Conservation (phyloP, 2,329 filamentous ascomycete species). For the Atkinsonella hypoxylon region DNA sequence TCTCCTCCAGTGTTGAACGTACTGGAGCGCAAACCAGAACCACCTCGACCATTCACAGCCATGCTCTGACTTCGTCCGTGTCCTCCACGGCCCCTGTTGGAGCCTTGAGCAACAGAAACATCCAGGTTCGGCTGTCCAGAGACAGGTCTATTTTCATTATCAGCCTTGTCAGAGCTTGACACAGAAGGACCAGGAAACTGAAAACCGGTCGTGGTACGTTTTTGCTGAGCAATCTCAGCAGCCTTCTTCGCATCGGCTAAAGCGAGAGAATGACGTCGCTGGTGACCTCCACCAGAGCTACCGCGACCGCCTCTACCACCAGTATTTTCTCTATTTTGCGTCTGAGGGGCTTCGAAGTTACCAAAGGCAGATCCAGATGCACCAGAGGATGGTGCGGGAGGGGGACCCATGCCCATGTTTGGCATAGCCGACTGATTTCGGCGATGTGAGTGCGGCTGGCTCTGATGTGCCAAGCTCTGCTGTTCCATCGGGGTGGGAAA, state of each 20-base stretch:
- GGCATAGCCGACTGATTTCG: conserved; percentile 96
- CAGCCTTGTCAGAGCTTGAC: conserved; percentile 48
- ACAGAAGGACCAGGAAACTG: conserved; percentile 78
- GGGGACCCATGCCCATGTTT: conserved; percentile 78
- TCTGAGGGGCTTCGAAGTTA: conserved; percentile 55
- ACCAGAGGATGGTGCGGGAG: conserved; percentile 85
- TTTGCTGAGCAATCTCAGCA: conserved; percentile 91
- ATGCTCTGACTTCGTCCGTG: conserved; percentile 84
- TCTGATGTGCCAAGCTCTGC: conserved; percentile 65
- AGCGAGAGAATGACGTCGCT: conserved; percentile 87
- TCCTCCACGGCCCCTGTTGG: conserved; percentile 43
- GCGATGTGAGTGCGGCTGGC: conserved; percentile 76
- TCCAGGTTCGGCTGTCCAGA: conserved; percentile 19
- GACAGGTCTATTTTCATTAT: conserved; percentile 30
- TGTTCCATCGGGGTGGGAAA: conserved; percentile 70
- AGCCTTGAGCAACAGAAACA: conserved; percentile 25
- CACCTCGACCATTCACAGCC: conserved; percentile 62
- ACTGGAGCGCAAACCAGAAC: conserved; percentile 55
- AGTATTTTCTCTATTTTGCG: conserved; percentile 23
- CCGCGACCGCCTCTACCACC: conserved; percentile 55
- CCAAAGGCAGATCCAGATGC: conserved; percentile 68
- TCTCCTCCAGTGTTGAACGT: conserved; percentile 37
- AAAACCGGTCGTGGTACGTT: conserved; percentile 85
- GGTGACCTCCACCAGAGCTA: conserved; percentile 64
- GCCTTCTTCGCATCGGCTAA: conserved; percentile 96